Conservation (phyloP, 306 rosid genomes). For the Senna tora region DNA sequence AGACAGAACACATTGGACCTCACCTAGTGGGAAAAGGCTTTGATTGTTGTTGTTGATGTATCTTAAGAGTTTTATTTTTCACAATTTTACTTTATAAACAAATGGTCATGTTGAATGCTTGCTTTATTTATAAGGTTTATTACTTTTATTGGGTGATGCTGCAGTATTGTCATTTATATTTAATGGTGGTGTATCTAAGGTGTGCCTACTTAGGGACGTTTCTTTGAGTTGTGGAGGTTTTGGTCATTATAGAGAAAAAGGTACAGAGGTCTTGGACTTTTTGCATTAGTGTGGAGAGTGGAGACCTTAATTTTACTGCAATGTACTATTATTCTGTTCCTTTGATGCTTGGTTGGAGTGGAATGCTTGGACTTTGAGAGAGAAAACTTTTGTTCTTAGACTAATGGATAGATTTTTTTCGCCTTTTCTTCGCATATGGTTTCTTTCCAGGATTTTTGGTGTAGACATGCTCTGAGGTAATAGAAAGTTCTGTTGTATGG, state of each 20-base stretch:
- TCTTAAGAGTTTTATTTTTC: constrained; percentile 7
- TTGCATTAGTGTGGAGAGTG: constrained; percentile 1
- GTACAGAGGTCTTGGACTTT: constrained; percentile 4
- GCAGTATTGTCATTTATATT: constrained; percentile 2
- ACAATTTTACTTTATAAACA: not conserved
- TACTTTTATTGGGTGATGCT: not conserved
- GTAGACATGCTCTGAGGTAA: not conserved
- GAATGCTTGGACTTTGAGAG: constrained; percentile 13
- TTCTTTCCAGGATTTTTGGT: not conserved
- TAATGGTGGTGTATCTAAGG: constrained; percentile 3
- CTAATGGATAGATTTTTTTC: not conserved
- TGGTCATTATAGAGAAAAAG: not conserved
- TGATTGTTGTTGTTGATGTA: too few relatives aligned
- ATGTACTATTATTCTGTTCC: not conserved
- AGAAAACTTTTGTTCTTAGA: not conserved
- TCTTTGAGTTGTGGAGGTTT: not conserved
- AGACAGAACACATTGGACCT: too few relatives aligned
- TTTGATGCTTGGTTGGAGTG: constrained; percentile 2
- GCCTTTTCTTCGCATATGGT: not conserved
- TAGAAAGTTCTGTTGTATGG: not conserved
- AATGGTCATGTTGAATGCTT: constrained; percentile 9
- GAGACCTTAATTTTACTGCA: not conserved
- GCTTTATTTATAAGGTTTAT: constrained; percentile 4
- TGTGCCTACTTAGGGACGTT: not conserved
- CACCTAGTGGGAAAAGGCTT: too few relatives aligned